Evolutionary conservation across 345 rosid species (phyloP), one percentile per base, ranked within the genome.

Genomic region (Syzygium aqueum): DNA sequence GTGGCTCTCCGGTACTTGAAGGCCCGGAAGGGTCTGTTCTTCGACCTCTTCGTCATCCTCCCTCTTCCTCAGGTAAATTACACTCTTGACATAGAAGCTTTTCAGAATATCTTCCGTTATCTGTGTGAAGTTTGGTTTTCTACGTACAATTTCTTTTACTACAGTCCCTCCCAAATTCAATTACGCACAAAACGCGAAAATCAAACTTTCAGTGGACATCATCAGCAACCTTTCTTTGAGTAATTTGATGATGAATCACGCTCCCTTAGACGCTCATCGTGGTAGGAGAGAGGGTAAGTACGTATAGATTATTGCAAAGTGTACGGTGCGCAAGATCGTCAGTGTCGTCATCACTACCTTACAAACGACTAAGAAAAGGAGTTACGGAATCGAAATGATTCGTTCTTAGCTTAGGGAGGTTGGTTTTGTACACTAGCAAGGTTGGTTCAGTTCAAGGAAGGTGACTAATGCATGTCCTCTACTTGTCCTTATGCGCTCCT

Each of bases 11-110:
- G 89, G 27, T 94, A 93, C 88, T 86, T 94, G 90, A 92, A 94
- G 91, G 92, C 91, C 1, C 94, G 89, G 89, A 96, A 88, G 87
- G 96, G 96, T 6, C 92, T 97, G 90, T 91, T 95, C 92, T 94
- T 96, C 46, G 99, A 97, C 91, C 95, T 96, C 86, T 95, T 97
- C 40, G 96, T 96, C 77, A 90, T 96, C 89, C 96, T 95, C 54
- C 99, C 99, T 16, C 86, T 96, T 28, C 98, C 98, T 63, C 99
- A 97, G 99, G 99, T 97, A 52, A 89, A 49, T 43, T 73, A 73
- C 82, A 37, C 49, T 19, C 49, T 10, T 3, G 5, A 50, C 8
- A 19, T 6, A 30, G 16, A 51, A 61, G 85, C 51, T 19, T 80
- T 19, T 86, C 50, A 15, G n/a, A 8, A 22, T 23, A 46, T 49